Evolutionary conservation across 1,139 yeast species (phyloP), one percentile per base, ranked within the genome.

Genomic region (Scheffersomyces titani): DNA sequence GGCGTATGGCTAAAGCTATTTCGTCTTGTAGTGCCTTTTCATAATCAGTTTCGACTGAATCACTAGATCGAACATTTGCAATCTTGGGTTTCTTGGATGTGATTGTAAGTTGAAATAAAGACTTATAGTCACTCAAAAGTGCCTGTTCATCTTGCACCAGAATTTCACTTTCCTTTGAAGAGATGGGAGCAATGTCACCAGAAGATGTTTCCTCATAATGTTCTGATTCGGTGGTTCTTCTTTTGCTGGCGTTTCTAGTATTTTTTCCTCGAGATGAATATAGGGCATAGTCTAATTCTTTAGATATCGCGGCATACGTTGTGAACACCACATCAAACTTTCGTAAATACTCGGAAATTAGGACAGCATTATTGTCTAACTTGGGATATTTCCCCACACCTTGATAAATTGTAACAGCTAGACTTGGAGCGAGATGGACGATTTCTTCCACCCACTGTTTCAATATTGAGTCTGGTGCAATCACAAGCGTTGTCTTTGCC

Each of bases 361-460:
- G 66, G n/a, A 69, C 71, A 3, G 84, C 78, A 55, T 76, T 76
- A 56, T 77, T 75, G 60, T 68, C 72, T 30, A 81, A 74, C 9
- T 71, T 68, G 0, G 88, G 84, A 51, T 83, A 62, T 49, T 77
- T 78, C 19, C 78, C 78, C 44, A 85, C 75, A 0, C 97, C 97
- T 50, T 77, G 73, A 69, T 92, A 92, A 7, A 85, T 78, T 49
- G 85, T 82, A 0, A 89, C 84, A 7, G 80, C 82, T 50, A 88
- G 69, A 48, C 82, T 74, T 0, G 85, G 80, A 0, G 92, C 87
- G 55, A 89, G 85, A 47, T 77, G 73, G 2, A 74, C 69, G 6
- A 92, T 78, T 71, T 93, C 98, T 20, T 85, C 85, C 1, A 82
- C 78, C 98, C 98, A 94, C 69, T 94, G 98, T 51, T 83, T 77